Evolutionary conservation across 768 basidiomycete species (phyloP), one percentile per base, ranked within the genome.

Genomic region (Suillus paluster): DNA sequence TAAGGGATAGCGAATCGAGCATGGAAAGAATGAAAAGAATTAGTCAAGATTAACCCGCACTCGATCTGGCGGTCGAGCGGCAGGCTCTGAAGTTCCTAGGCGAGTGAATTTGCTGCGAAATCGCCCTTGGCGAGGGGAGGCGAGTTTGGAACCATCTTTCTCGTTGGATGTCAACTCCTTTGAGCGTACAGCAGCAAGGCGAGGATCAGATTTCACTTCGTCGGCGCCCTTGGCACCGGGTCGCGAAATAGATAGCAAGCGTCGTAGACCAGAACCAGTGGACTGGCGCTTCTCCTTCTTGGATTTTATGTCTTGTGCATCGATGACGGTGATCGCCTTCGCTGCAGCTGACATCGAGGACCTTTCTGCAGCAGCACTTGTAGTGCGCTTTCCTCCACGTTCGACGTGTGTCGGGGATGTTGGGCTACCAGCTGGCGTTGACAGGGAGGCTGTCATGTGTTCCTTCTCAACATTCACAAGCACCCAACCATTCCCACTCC

Each of bases 251-350:
- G 74, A 77, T 42, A 77, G 61, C 27, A 75, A 67, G 27, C 74
- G 73, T 41, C 74, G 72, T 48, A 75, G 44, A 49, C 74, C 74
- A 6, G 74, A 74, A 33, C 73, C 68, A 34, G 70, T 65, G 45
- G 72, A 72, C 58, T 70, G 74, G 49, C 55, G 44, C 34, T 45
- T 56, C 67, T 67, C 75, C 34, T 45, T 56, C 67, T 67, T 77
- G 52, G 80, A 78, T 55, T 55, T 38, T 19, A 38, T 39, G 27
- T 86, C 83, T 59, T 86, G 75, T 6, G 84, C 82, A 57, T 89
- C 87, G 48, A 88, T 76, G 61, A 86, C 80, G 7, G 83, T 86
- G 58, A 89, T 85, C 9, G 86, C 83, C 68, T 87, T 90, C 36
- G 86, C 84, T n/a, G 83, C 75, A 21, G 84, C 70, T 7, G 84